These are phyloP conservation scores for Lyophyllum shimeji DNA, from an alignment of 768 basidiomycete species.

Conservation along the genomic window DNA sequence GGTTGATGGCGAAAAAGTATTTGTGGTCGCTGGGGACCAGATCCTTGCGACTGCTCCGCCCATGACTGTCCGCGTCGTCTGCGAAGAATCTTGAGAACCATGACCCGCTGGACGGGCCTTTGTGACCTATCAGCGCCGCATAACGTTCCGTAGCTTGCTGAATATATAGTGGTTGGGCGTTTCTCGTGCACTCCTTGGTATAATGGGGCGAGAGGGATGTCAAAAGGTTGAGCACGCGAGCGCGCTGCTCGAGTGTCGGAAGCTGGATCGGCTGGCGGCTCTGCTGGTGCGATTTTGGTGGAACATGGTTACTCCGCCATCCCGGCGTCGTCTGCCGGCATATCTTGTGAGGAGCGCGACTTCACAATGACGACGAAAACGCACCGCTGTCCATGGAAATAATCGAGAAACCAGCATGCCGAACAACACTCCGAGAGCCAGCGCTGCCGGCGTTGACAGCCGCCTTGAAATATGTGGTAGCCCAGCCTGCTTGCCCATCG, in stretches of 20 bases:
- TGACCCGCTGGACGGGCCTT: slow-evolving; percentile 52
- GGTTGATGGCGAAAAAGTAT: slow-evolving; percentile 99
- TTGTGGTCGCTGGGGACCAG: slow-evolving; percentile 74
- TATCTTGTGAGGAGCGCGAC: slow-evolving; percentile 1
- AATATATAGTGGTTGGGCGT: slow-evolving; percentile 80
- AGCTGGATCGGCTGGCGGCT: slow-evolving; percentile 65
- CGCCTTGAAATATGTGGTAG: slow-evolving; percentile 33
- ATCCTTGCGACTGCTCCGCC: slow-evolving; percentile 33
- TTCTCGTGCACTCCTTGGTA: slow-evolving; percentile 88
- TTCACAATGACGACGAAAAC: slow-evolving; percentile 10
- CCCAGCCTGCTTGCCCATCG: slow-evolving; percentile 12
- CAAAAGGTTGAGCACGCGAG: slow-evolving; percentile 82
- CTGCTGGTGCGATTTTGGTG: slow-evolving; percentile 49
- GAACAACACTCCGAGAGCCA: slow-evolving; percentile 60
- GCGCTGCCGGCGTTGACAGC: slow-evolving; percentile 53
- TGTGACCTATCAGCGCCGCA: slow-evolving; percentile 77
- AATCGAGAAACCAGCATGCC: slow-evolving; percentile 58
- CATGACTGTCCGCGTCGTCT: slow-evolving; percentile 34
- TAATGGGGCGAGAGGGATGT: slow-evolving; percentile 88
- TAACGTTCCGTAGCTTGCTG: slow-evolving; percentile 89
- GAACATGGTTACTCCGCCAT: slow-evolving; percentile 57
- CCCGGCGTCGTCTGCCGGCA: slow-evolving; percentile 33
- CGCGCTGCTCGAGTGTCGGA: slow-evolving; percentile 82
- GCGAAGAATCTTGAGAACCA: slow-evolving; percentile 61
- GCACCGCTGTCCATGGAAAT: slow-evolving; percentile 44